Evolutionary conservation across 2,329 filamentous ascomycete species (phyloP).

Genomic region (Colletotrichum magnum): DNA sequence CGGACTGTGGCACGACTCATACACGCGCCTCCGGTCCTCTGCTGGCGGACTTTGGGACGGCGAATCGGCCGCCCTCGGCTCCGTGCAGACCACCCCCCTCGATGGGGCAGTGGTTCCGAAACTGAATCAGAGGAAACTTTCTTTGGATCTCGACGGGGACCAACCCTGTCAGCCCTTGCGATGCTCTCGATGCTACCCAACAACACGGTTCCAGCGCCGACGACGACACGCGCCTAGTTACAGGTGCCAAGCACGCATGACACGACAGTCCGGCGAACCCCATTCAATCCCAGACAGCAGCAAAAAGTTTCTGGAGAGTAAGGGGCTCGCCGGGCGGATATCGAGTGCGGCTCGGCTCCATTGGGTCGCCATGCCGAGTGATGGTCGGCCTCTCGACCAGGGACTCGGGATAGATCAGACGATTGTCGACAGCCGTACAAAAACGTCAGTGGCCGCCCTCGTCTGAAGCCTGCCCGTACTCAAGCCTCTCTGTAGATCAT

Average conservation of each 20-base stretch:
- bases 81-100: constrained; percentile 6
- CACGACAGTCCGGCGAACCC: constrained; percentile 22
- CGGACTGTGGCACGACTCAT: constrained; percentile 24
- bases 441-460: constrained; percentile 20
- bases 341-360: background rate
- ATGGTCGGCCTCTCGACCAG: background rate
- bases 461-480: background rate
- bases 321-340: constrained; percentile 15
- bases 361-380: background rate
- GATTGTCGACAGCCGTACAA: constrained; percentile 24
- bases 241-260: constrained; percentile 33
- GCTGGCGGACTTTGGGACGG: background rate
- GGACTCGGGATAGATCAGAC: constrained; percentile 26
- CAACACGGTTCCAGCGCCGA: constrained; percentile 17
- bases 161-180: constrained; percentile 10
- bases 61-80: background rate
- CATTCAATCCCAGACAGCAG: constrained; percentile 39
- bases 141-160: constrained; percentile 18
- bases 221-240: constrained; percentile 30
- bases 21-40: background rate
- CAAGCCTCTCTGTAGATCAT: constrained; percentile 24
- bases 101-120: constrained; percentile 33
- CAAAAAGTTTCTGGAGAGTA: constrained; percentile 33
- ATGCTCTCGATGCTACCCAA: constrained; percentile 9
- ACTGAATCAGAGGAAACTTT: constrained; percentile 36